phyloP scores from a whole-genome alignment of 2,329 filamentous ascomycete genomes.

The Penicillium italicum region DNA sequence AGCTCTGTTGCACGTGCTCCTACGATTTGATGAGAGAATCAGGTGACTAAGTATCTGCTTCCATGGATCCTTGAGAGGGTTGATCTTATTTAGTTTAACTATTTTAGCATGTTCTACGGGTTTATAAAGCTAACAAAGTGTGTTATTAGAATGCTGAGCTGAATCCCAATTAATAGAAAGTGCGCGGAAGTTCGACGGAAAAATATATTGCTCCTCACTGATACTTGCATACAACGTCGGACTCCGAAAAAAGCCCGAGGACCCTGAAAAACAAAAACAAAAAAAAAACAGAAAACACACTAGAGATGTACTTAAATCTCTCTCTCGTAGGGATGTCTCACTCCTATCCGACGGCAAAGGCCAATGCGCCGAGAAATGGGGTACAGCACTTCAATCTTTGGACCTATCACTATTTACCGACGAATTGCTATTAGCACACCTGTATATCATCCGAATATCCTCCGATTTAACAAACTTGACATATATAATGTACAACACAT shows the following conservation, averaged over 20 bases:
- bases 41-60: constrained; percentile 4
- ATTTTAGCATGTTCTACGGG: background rate
- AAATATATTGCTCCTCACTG: background rate
- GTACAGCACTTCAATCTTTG: background rate
- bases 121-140: background rate
- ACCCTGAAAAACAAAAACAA: background rate
- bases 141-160: background rate
- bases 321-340: background rate
- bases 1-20: constrained; percentile 21
- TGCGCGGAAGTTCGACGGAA: background rate
- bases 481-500: background rate
- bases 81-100: background rate
- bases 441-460: background rate
- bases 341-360: background rate
- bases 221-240: background rate
- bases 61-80: background rate
- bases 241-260: background rate
- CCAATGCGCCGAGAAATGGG: background rate
- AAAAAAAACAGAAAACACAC: background rate
- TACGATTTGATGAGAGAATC: constrained; percentile 14
- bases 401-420: background rate
- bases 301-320: background rate
- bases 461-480: background rate
- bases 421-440: background rate
- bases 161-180: background rate